Percentiles rank a stretch among this genome's conserved stretches.
Conservation (phyloP, 2,329 filamentous ascomycete species). For the Aspergillus thermomutatus region DNA sequence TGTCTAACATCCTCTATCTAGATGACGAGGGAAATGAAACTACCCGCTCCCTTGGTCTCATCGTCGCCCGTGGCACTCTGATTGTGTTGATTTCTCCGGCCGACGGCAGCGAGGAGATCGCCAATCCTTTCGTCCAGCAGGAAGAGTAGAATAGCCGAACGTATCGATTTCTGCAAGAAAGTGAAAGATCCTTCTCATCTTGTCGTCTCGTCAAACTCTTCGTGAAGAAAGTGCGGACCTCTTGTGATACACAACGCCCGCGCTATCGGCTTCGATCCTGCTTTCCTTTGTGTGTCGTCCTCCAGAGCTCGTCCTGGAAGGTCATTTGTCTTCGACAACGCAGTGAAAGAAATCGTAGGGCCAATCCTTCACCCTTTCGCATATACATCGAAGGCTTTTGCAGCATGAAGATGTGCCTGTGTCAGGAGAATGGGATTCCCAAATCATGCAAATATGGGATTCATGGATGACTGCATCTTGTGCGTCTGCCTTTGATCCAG, state of each 20-base stretch:
- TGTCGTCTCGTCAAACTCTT: neutral
- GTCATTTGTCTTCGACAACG: neutral
- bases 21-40: slow-evolving; percentile 91
- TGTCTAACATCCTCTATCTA: slow-evolving; percentile 38
- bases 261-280: neutral
- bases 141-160: slow-evolving; percentile 53
- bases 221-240: neutral
- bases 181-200: neutral
- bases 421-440: neutral
- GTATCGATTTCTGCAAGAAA: neutral
- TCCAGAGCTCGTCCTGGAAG: neutral
- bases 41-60: slow-evolving; percentile 74
- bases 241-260: neutral
- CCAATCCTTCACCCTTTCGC: neutral
- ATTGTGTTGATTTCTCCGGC: slow-evolving; percentile 89
- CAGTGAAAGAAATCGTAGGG: neutral
- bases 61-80: slow-evolving; percentile 87
- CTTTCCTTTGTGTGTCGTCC: neutral
- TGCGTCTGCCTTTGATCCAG: neutral
- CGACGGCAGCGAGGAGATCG: slow-evolving; percentile 92
- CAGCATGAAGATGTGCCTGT: neutral
- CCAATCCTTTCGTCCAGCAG: slow-evolving; percentile 81
- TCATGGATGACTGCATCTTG: neutral
- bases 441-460: neutral
- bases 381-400: neutral